Percentiles rank a stretch among this genome's conserved stretches.
Evolutionary conservation across 106 monocot species (phyloP).

Genomic region (Narthecium ossifragum): DNA sequence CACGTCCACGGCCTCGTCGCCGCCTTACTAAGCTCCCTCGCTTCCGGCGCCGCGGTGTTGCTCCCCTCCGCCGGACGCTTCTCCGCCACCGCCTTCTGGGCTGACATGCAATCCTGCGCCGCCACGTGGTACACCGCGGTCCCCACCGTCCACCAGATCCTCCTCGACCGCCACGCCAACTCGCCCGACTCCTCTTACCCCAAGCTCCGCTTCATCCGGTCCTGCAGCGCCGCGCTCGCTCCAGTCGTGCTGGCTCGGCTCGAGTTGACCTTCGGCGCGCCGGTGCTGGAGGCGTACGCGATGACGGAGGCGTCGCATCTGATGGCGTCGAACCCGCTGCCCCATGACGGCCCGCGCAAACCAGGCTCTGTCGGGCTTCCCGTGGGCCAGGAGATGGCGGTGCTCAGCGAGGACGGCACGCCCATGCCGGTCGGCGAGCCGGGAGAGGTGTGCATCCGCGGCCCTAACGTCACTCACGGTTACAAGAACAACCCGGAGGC

Average conservation of each 20-base stretch:
- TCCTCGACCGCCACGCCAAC: constrained; percentile 68
- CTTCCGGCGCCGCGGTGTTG: constrained; percentile 46
- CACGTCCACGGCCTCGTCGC: constrained; percentile 94
- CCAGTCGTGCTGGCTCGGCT: constrained; percentile 52
- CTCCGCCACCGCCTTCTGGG: constrained; percentile 88
- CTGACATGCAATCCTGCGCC: constrained; percentile 31
- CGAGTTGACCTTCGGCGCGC: constrained; percentile 63
- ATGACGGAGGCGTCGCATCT: constrained; percentile 95
- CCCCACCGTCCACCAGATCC: constrained; percentile 92
- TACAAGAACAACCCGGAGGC: constrained; percentile 80
- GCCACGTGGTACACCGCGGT: constrained; percentile 99
- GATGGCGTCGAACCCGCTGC: constrained; percentile 83
- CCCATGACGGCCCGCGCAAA: constrained; percentile 61
- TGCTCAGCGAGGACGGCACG: constrained; percentile 53
- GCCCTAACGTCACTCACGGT: constrained; percentile 74
- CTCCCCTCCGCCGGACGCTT: constrained; percentile 70
- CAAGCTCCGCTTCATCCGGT: constrained; percentile 81
- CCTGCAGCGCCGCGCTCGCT: constrained; percentile 92
- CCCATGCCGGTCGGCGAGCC: constrained; percentile 10
- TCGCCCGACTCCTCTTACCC: constrained; percentile 62
- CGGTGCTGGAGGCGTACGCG: constrained; percentile 93
- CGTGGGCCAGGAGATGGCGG: constrained; percentile 65
- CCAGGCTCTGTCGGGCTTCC: constrained; percentile 73
- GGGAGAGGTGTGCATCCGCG: constrained; percentile 86
- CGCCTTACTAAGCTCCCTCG: constrained; percentile 59